Evolutionary conservation across 805 yeast species (phyloP), one percentile per base, ranked within the genome.

Genomic region (Saccharomyces mikatae): DNA sequence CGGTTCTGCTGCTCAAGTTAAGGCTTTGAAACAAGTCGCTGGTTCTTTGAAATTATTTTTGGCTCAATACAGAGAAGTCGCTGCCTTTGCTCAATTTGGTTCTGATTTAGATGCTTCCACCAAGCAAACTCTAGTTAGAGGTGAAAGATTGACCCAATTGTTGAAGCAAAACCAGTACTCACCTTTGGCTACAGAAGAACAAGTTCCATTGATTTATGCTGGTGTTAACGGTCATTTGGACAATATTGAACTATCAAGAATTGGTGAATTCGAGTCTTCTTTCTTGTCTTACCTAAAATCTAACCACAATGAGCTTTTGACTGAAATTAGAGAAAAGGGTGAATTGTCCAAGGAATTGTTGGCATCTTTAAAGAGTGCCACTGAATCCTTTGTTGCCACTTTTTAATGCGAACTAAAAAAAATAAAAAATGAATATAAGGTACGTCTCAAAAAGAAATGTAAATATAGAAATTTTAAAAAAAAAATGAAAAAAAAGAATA

Each of bases 1-100:
- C 81, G 99, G 99, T 81, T 92, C 98, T 64, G 99, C 99, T 72
- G 99, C 99, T 72, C 99, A 94, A 84, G 98, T 94, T 71, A 94
- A 94, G 86, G 99, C 99, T 79, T 89, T 94, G 95, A 94, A 94
- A 82, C 98, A 94, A 84, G 98, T 94, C 79, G 99, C 99, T 68
- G 99, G 99, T 87, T 94, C 99, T 68, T 87, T 94, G 81, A 94
- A 94, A 80, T 89, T 94, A 78, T 94, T 90, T 97, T 88, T 94
- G 84, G 99, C 99, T 71, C 99, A 94, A 84, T 94, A 94, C 88
- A 91, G 99, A 89, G 99, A 94, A 86, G 99, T 94, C 71, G 99
- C 99, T 76, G 99, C 99, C 72, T 94, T 94, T 79, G 99, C 99
- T 71, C 99, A 94, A 84, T 94, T 94, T 84, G 99, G 99, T 86